Percentiles rank a stretch among this genome's conserved stretches.
Conservation (phyloP, 352 stramenopile genomes). For the Pythium volutum region DNA sequence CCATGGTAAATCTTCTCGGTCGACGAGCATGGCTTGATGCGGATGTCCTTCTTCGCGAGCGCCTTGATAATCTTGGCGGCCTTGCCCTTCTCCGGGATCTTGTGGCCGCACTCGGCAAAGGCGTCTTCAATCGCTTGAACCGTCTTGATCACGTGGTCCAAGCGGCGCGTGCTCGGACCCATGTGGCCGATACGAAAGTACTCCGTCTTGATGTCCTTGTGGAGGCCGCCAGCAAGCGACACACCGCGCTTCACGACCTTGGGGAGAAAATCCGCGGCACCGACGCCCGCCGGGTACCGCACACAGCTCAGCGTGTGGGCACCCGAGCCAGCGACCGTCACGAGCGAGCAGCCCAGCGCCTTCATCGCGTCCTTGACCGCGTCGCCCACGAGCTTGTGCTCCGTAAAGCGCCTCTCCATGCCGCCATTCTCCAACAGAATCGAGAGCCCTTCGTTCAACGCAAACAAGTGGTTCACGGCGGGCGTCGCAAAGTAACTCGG, state of each 20-base stretch:
- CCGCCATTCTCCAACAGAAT: constrained; percentile 41
- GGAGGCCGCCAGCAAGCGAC: constrained; percentile 66
- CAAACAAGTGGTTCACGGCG: no score
- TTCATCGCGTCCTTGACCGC: constrained; percentile 69
- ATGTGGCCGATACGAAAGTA: constrained; percentile 87
- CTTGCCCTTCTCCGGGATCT: constrained; percentile 51
- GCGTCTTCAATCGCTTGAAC: constrained; percentile 68
- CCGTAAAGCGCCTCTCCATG: constrained; percentile 74
- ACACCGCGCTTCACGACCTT: constrained; percentile 71
- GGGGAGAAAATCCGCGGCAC: constrained; percentile 62
- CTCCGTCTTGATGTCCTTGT: constrained; percentile 82
- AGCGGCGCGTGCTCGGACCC: constrained; percentile 66
- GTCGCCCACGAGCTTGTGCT: constrained; percentile 56
- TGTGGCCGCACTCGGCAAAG: constrained; percentile 68
- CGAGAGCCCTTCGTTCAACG: no score
- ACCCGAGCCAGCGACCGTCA: constrained; percentile 44
- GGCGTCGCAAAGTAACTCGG: no score
- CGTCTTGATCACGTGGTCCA: constrained; percentile 76
- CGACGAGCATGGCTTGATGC: constrained; percentile 49
- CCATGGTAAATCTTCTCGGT: constrained; percentile 38
- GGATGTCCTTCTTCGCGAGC: constrained; percentile 43
- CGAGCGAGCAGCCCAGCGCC: constrained; percentile 55
- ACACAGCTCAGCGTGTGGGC: constrained; percentile 77
- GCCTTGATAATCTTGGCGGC: constrained; percentile 56
- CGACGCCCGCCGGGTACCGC: constrained; percentile 64